phyloP scores from a whole-genome alignment of 225 moss, liverwort and hornwort species.

The Marchantia paleacea region DNA sequence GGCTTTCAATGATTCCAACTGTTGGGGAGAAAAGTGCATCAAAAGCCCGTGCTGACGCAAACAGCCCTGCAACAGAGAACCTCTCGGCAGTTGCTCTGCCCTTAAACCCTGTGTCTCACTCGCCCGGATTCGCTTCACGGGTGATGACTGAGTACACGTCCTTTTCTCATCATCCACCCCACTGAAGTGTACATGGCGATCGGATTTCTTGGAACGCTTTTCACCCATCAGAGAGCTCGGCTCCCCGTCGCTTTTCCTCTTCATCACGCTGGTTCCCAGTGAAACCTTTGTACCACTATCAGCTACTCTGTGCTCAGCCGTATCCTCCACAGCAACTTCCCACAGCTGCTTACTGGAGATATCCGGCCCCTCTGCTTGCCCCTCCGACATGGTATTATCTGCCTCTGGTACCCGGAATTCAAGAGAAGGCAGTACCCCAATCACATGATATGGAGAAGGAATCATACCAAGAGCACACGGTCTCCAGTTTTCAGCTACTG shows the following conservation, averaged over 20 bases:
- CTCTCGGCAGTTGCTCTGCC: not conserved
- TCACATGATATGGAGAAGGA: conserved; percentile 22
- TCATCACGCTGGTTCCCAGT: not conserved
- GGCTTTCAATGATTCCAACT: conserved; percentile 29
- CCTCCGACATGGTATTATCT: not conserved
- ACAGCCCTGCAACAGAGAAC: conserved; percentile 29
- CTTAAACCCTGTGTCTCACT: not conserved
- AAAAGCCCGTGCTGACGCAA: conserved; percentile 26
- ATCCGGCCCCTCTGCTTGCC: not conserved
- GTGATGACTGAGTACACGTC: not conserved
- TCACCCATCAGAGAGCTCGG: not conserved
- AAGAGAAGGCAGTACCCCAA: conserved; percentile 34
- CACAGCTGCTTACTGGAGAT: not conserved
- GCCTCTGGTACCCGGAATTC: conserved; percentile 7
- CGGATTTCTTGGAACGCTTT: conserved; percentile 18
- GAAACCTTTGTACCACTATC: not conserved
- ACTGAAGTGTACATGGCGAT: conserved; percentile 25
- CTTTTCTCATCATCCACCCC: not conserved
- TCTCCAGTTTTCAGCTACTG: conserved; percentile 32
- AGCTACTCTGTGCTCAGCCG: not conserved
- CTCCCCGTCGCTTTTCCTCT: conserved; percentile 17
- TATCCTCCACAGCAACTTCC: not conserved
- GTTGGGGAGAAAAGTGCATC: conserved; percentile 18
- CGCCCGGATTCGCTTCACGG: not conserved
- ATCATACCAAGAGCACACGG: conserved; percentile 50